These are phyloP conservation scores for Coniella lustricola DNA, from an alignment of 2,329 filamentous ascomycete genomes.

Conservation along the genomic window DNA sequence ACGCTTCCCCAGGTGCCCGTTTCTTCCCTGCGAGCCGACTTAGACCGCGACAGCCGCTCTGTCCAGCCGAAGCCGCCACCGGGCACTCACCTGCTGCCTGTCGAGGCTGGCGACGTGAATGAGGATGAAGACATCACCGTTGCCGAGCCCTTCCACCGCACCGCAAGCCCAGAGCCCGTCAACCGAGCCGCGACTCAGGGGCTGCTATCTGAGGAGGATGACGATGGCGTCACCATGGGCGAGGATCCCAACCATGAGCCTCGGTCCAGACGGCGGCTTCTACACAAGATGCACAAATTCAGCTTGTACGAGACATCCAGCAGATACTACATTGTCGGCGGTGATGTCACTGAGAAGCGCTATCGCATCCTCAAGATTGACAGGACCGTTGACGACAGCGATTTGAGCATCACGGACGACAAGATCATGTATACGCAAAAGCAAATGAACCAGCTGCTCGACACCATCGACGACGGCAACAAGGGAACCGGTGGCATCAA, in stretches of 20 bases:
- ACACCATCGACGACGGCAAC: slow-evolving; percentile 93
- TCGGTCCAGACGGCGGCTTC: slow-evolving; percentile 26
- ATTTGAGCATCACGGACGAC: slow-evolving; percentile 83
- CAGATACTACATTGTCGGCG: slow-evolving; percentile 89
- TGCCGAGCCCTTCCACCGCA: slow-evolving; percentile 50
- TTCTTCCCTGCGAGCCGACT: slow-evolving; percentile 13
- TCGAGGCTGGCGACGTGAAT: slow-evolving; percentile 43
- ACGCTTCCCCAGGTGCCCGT: slow-evolving; percentile 4
- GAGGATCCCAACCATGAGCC: slow-evolving; percentile 27
- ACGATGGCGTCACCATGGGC: slow-evolving; percentile 19
- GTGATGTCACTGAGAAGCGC: slow-evolving; percentile 79
- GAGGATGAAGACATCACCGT: slow-evolving; percentile 53
- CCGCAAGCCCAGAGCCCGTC: slow-evolving; percentile 42
- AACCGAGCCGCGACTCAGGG: slow-evolving; percentile 21
- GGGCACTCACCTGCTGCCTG: slow-evolving; percentile 9
- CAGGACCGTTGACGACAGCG: slow-evolving; percentile 70
- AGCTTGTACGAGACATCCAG: slow-evolving; percentile 94
- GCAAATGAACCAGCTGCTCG: slow-evolving; percentile 88
- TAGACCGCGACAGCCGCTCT: slow-evolving; percentile 11
- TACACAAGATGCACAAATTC: slow-evolving; percentile 84
- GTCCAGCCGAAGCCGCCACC: slow-evolving; percentile 21
- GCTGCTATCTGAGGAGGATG: slow-evolving; percentile 18
- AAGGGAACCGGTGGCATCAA: slow-evolving; percentile 84
- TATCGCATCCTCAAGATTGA: slow-evolving; percentile 95
- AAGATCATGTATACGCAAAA: slow-evolving; percentile 88